Base-by-base conservation (phyloP, 2,329 filamentous ascomycete species). In the Arthroderma uncinatum region DNA sequence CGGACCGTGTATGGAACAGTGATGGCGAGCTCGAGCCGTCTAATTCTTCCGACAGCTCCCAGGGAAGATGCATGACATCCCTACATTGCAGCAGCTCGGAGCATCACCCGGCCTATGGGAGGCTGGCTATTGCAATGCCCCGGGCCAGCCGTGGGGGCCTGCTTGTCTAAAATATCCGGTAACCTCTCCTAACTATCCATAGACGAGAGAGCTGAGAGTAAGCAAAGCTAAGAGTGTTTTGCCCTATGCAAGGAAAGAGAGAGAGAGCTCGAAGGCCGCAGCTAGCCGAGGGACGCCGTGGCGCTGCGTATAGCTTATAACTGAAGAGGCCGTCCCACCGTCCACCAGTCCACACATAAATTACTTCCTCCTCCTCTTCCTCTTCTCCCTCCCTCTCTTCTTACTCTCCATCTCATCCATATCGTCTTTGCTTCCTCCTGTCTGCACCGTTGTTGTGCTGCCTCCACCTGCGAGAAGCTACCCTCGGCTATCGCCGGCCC, bases 401-500 rank as follows among this genome's bases (percentile, higher is more conserved):
- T 19, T 50, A 23, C 14, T 47, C 40, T 25, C 12, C 21, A n/a
- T 16, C 37, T 23, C 1, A 6, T 12, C 10, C 19, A 23, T 40
- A 14, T 40, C 39, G 6, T 23, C n/a, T 16, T 42, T 16, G 16
- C 21, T 16, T 42, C 16, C 19, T 42, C n/a, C 16, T 23, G 40
- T 25, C 40, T 50, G 33, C 33, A 30, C 44, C n/a, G 36, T 19
- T 30, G 34, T 39, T 19, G 36, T 34, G 30, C n/a, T 23, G n/a
- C 52, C 25, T 33, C 25, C 10, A 8, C 2, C 34, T 8, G 16
- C 8, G 4, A 19, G 16, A 19, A 37, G 19, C 36, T 25, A 9
- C 33, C 36, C 16, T 19, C 57, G 57, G 57, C 48, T 59, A 59
- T 52, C 36, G 16, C 21, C 57, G 57, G 57, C 44, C 57, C 23